Percentiles rank a stretch among this genome's conserved stretches.
Conservation (phyloP, 2,329 filamentous ascomycete species). For the Aspergillus hortae region DNA sequence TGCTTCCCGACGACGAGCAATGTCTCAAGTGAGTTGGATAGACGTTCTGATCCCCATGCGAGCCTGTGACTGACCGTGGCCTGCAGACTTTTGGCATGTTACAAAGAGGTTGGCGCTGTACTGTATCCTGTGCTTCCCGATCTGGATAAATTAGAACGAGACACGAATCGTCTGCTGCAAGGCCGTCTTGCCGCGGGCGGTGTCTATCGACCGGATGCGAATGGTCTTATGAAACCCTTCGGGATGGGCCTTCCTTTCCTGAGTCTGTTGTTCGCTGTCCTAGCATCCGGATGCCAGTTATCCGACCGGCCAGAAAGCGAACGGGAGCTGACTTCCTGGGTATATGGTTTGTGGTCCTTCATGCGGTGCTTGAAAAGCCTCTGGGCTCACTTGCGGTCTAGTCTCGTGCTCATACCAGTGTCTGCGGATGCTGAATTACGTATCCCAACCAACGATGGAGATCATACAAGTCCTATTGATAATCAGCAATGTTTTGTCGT, state of each 20-base stretch:
- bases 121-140: constrained; percentile 57
- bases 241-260: constrained; percentile 58
- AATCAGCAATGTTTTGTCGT: constrained; percentile 60
- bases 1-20: constrained; percentile 54
- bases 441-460: constrained; percentile 58
- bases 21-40: constrained; percentile 33
- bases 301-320: constrained; percentile 55
- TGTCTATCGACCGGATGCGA: constrained; percentile 40
- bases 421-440: constrained; percentile 60
- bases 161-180: constrained; percentile 50
- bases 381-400: constrained; percentile 27
- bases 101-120: constrained; percentile 54
- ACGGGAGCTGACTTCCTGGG: constrained; percentile 60
- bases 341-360: constrained; percentile 49
- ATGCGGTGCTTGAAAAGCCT: not conserved
- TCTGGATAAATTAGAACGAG: constrained; percentile 48
- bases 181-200: constrained; percentile 44
- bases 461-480: constrained; percentile 61
- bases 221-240: constrained; percentile 53
- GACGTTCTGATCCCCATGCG: not conserved
- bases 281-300: constrained; percentile 60
- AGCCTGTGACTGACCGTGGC: constrained; percentile 4
- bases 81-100: constrained; percentile 49
- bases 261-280: constrained; percentile 58
- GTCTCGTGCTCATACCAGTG: constrained; percentile 65